Evolutionary conservation across 2,329 filamentous ascomycete genomes (phyloP).

Genomic region (Diplodia mutila): DNA sequence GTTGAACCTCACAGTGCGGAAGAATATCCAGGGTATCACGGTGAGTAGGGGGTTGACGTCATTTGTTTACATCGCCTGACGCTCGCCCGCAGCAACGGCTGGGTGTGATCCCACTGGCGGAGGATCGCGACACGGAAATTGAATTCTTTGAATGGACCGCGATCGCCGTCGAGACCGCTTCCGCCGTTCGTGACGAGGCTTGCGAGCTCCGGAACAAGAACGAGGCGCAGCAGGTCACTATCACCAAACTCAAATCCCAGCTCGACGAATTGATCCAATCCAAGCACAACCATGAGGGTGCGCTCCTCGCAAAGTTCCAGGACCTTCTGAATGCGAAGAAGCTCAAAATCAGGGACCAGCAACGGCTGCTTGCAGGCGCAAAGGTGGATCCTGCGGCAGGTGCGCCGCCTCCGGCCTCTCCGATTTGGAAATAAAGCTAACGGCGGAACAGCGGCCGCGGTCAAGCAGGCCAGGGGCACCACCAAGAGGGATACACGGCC

Average conservation of each 20-base stretch:
- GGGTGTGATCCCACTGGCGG: constrained; percentile 64
- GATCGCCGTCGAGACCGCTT: constrained; percentile 56
- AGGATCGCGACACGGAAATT: constrained; percentile 62
- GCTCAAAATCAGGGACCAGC: constrained; percentile 75
- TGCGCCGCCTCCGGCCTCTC: constrained; percentile 28
- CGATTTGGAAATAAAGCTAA: constrained; percentile 7
- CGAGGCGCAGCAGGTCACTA: constrained; percentile 57
- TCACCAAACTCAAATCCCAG: constrained; percentile 64
- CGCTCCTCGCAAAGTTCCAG: constrained; percentile 70
- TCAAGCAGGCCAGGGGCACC: constrained; percentile 35
- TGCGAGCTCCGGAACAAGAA: constrained; percentile 48
- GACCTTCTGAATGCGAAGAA: constrained; percentile 79
- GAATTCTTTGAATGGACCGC: constrained; percentile 73
- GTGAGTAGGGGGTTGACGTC: constrained; percentile 48
- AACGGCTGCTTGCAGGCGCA: constrained; percentile 62
- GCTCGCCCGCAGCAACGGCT: constrained; percentile 63
- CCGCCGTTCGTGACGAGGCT: constrained; percentile 51
- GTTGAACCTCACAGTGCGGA: constrained; percentile 67
- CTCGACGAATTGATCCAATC: constrained; percentile 67
- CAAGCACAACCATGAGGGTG: constrained; percentile 69
- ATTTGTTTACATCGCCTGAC: constrained; percentile 24
- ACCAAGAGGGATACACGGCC: constrained; percentile 22
- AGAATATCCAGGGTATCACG: constrained; percentile 66
- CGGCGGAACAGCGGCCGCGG: constrained; percentile 34
- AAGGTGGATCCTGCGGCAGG: constrained; percentile 47